Conservation (phyloP, 75 land plant species). For the Selaginella tamariscina region DNA sequence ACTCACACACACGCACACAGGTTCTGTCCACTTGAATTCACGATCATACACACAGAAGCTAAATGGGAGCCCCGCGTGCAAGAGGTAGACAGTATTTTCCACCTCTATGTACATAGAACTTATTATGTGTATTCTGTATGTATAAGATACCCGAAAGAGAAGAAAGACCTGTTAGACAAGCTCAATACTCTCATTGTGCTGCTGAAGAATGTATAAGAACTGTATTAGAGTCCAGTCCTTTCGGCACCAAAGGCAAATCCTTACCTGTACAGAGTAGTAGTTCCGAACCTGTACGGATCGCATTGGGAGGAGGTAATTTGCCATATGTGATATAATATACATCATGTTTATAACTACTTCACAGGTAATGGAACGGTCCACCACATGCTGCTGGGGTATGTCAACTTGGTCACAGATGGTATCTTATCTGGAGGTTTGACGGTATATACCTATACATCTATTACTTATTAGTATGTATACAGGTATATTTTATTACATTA, state of each 20-base stretch:
- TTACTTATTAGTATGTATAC: no score
- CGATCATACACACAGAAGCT: not conserved
- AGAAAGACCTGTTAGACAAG: not conserved
- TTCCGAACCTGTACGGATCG: not conserved
- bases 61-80: not conserved
- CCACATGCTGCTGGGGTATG: conserved; percentile 15
- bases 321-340: no score
- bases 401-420: not conserved
- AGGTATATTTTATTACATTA: no score
- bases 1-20: no score
- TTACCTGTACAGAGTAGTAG: not conserved
- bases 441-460: no score
- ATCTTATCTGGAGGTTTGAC: conserved; percentile 4
- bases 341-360: no score
- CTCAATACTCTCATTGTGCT: not conserved
- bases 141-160: no score
- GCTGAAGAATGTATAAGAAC: conserved; percentile 7
- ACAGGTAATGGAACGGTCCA: conserved; percentile 18
- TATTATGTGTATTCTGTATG: no score
- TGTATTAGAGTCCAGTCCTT: not conserved
- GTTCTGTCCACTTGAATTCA: not conserved
- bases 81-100: not conserved
- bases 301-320: conserved; percentile 10
- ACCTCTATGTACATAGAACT: no score
- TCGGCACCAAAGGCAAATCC: conserved; percentile 1